Evolutionary conservation across 2,329 filamentous ascomycete genomes (phyloP).

Genomic region (Epichloe hybrida): DNA sequence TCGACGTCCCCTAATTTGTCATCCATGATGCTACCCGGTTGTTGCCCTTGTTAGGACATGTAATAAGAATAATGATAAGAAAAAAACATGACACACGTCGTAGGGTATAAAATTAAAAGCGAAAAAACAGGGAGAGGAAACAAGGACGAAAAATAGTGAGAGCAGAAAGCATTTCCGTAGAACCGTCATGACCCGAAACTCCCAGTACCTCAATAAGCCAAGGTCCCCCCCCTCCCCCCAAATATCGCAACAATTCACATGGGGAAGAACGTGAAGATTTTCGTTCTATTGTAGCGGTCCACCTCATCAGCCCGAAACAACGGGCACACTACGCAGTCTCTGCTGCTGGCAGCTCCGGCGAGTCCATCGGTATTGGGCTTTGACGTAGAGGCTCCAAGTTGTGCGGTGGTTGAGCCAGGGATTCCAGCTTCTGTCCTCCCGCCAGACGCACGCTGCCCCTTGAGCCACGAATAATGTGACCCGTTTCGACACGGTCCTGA

Average conservation of each 20-base stretch:
- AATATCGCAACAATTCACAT: not conserved
- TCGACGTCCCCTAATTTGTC: not conserved
- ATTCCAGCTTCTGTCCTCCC: conserved; percentile 28
- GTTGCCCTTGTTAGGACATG: not conserved
- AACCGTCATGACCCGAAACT: conserved; percentile 7
- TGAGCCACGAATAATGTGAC: conserved; percentile 52
- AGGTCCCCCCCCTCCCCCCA: not conserved
- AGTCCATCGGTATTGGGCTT: conserved; percentile 18
- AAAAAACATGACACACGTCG: not conserved
- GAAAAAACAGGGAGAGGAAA: not conserved
- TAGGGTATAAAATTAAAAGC: conserved; percentile 6
- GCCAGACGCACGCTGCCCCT: conserved; percentile 54
- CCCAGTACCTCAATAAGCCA: not conserved
- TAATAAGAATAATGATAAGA: not conserved
- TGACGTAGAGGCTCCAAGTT: conserved; percentile 27
- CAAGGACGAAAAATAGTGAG: not conserved
- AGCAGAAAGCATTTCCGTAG: conserved; percentile 4
- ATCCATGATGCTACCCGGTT: not conserved
- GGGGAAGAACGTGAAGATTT: too few relatives aligned
- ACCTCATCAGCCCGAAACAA: not conserved
- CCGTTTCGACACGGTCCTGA: conserved; percentile 68
- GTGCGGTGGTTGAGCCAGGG: conserved; percentile 19
- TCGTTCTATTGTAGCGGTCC: not conserved
- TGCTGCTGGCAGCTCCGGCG: conserved; percentile 12
- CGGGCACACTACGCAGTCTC: conserved; percentile 12